Base-by-base conservation (phyloP, 495 filamentous ascomycete species). In the Penicillium pulvis region DNA sequence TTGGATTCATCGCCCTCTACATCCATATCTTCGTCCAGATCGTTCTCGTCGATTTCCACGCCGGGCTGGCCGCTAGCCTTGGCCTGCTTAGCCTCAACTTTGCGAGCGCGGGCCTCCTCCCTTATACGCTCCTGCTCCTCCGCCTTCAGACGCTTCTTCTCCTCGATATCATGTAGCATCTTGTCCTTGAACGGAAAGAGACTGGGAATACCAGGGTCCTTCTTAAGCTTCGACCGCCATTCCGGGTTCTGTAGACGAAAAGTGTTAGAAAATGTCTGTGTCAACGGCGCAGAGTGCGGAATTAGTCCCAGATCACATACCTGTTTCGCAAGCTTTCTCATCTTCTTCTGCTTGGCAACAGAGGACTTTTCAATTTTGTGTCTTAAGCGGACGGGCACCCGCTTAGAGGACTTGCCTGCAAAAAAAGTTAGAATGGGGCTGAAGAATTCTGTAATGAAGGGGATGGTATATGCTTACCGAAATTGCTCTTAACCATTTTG, bases 121-220 rank as follows among this genome's bases (percentile, higher is more conserved):
- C 83, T 81, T 49, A 83, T 82, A 55, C 83, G 83, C 63, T 81
- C 77, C 63, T 81, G 81, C 62, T 97, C 92, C 71, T 96, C 94
- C 53, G 82, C 83, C 77, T 92, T 97, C 70, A 83, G 67, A 33
- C 87, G 80, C 74, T 86, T 88, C 57, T 83, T 86, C 71, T 97
- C 90, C 76, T 98, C 95, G 63, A 98, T 96, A 72, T 98, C 91
- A 28, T 90, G 84, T 44, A 98, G 81, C 19, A 98, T 83, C 78
- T 89, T 91, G 67, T 97, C 95, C 77, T 98, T 98, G 83, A 93
- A 96, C 12, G 94, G 94, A 77, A 97, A 98, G 26, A 97, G 82
- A 69, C 97, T 98, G 50, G 94, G 94, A 52, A 98, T 97, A 56
- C 93, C 93, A 39, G 92, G 92, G 71, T 96, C 93, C 76, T 98